Percentiles rank a stretch among this genome's conserved stretches.
Conservation (phyloP, 805 yeast species). For the Wickerhamomyces chambardii region DNA sequence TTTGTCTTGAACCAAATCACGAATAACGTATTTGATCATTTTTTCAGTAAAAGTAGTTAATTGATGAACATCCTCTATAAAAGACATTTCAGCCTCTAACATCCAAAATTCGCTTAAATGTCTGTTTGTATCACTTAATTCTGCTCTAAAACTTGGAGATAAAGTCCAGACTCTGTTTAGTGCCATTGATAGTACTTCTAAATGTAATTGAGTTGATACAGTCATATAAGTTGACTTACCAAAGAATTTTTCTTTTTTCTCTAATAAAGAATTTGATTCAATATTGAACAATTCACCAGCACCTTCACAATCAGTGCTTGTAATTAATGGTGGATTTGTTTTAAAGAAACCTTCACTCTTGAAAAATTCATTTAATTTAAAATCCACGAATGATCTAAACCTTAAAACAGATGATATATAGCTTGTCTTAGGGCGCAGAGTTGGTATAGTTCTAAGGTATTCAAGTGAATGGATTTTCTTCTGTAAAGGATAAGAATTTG, state of each 20-base stretch:
- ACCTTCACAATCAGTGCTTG: constrained; percentile 93
- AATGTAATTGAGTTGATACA: constrained; percentile 87
- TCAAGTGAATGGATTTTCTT: constrained; percentile 65
- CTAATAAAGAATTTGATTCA: constrained; percentile 21
- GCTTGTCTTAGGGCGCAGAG: constrained; percentile 65
- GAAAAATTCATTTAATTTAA: constrained; percentile 45
- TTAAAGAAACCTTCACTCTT: constrained; percentile 46
- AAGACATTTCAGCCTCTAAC: constrained; percentile 87
- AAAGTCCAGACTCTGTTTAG: constrained; percentile 79
- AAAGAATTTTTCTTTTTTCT: constrained; percentile 40
- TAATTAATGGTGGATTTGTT: constrained; percentile 79
- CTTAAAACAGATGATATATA: constrained; percentile 61
- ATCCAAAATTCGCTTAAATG: constrained; percentile 97
- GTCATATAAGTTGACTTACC: constrained; percentile 66
- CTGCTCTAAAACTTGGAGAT: constrained; percentile 93
- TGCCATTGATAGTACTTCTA: constrained; percentile 73
- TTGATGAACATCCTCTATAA: constrained; percentile 46
- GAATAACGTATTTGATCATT: constrained; percentile 51
- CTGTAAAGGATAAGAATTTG: constrained; percentile 68
- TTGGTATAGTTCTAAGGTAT: constrained; percentile 64
- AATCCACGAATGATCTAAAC: constrained; percentile 62
- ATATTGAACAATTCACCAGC: constrained; percentile 86
- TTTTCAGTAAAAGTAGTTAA: constrained; percentile 59
- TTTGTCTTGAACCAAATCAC: constrained; percentile 17
- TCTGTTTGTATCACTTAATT: constrained; percentile 80